phyloP scores from a whole-genome alignment of 352 stramenopile genomes.

The Globisporangium polare region DNA sequence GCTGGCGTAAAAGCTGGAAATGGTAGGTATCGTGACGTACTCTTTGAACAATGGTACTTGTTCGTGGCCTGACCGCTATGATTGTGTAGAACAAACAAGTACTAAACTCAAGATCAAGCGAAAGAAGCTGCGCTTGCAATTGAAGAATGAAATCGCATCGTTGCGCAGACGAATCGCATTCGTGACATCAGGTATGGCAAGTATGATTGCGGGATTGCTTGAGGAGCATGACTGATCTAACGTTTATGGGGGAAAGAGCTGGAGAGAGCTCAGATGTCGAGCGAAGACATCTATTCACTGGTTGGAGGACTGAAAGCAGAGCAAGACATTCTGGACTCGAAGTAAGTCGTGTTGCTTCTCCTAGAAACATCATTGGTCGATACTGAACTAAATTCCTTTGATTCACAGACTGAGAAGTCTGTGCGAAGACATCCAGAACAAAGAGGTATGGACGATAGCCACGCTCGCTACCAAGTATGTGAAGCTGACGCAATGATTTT shows the following conservation, averaged over 20 bases:
- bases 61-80: not conserved
- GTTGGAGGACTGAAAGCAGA: slow-evolving; percentile 22
- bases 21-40: slow-evolving; percentile 16
- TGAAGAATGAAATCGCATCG: slow-evolving; percentile 42
- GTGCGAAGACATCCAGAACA: slow-evolving; percentile 25
- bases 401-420: slow-evolving; percentile 24
- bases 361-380: not conserved
- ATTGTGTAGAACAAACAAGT: slow-evolving; percentile 25
- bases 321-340: slow-evolving; percentile 29
- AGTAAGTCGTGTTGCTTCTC: slow-evolving; percentile 8
- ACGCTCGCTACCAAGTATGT: not conserved
- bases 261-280: slow-evolving; percentile 43
- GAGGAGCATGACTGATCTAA: not conserved
- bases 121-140: slow-evolving; percentile 39
- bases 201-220: not conserved
- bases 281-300: slow-evolving; percentile 37
- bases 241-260: slow-evolving; percentile 25
- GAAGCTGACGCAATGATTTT: slow-evolving; percentile 12
- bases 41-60: not conserved
- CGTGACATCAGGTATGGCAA: slow-evolving; percentile 26
- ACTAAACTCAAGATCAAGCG: slow-evolving; percentile 40
- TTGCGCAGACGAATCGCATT: slow-evolving; percentile 35
- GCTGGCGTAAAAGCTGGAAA: slow-evolving; percentile 29
- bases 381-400: not conserved
- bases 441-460: slow-evolving; percentile 18